A percentile compares a stretch with the other conserved stretches of the same genome.
Evolutionary conservation across 2,329 filamentous ascomycete species (phyloP).

Genomic region (Sphaerulina musiva): DNA sequence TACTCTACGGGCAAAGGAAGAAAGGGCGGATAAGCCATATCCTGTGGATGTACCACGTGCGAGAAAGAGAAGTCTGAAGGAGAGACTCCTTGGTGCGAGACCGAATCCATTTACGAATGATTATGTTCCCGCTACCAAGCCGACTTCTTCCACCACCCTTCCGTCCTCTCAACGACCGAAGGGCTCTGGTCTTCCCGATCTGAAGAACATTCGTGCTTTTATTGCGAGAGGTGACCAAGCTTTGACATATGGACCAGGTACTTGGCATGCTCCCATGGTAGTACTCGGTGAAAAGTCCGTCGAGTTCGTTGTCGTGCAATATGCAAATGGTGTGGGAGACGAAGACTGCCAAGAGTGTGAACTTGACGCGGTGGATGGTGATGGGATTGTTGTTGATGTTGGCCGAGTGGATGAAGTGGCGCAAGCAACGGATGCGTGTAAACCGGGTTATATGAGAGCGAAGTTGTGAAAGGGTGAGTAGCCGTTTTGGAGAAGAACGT

Average conservation of each 20-base stretch:
- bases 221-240: conserved; percentile 70
- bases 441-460: conserved; percentile 17
- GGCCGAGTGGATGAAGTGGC: conserved; percentile 9
- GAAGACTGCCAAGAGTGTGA: conserved; percentile 86
- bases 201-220: conserved; percentile 66
- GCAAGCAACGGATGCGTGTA: conserved; percentile 18
- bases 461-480: conserved; percentile 14
- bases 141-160: conserved; percentile 1
- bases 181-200: conserved; percentile 61
- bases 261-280: conserved; percentile 96
- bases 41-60: conserved; percentile 39
- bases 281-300: conserved; percentile 65
- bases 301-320: conserved; percentile 86
- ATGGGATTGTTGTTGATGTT: conserved; percentile 24
- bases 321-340: conserved; percentile 68
- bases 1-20: not conserved
- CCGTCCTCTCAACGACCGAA: conserved; percentile 25
- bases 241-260: conserved; percentile 85
- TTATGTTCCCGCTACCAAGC: conserved; percentile 32
- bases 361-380: conserved; percentile 30
- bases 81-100: conserved; percentile 39
- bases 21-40: conserved; percentile 17
- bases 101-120: conserved; percentile 48
- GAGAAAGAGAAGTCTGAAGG: conserved; percentile 28
- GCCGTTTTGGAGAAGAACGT: not conserved